Evolutionary conservation across 495 filamentous ascomycete genomes (phyloP).

Genomic region (Penicillium dipodomyicola): DNA sequence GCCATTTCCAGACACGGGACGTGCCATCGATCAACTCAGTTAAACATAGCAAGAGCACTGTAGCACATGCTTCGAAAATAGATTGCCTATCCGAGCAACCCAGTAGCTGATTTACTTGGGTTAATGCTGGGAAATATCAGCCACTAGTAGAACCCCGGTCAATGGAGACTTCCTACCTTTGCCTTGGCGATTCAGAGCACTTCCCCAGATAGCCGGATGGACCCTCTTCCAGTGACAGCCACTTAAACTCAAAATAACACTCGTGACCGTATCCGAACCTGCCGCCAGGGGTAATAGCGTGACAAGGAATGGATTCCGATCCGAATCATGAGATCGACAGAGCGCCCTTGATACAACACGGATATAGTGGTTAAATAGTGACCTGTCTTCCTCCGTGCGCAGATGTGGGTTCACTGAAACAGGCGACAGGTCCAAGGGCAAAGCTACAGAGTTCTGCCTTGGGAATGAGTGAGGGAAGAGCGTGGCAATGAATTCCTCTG

Average conservation of each 20-base stretch:
- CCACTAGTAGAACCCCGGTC: not conserved
- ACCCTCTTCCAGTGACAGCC: constrained; percentile 33
- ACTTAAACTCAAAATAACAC: constrained; percentile 29
- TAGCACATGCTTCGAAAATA: constrained; percentile 27
- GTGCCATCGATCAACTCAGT: constrained; percentile 30
- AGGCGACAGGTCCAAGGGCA: constrained; percentile 3
- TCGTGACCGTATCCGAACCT: constrained; percentile 27
- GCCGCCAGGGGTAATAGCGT: constrained; percentile 30
- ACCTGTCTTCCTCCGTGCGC: constrained; percentile 26
- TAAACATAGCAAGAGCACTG: constrained; percentile 27
- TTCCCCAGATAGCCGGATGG: constrained; percentile 29
- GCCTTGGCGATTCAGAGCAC: constrained; percentile 27
- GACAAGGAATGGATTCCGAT: constrained; percentile 30
- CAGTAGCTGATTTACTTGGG: constrained; percentile 23
- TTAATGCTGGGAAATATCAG: constrained; percentile 19
- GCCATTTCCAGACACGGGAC: constrained; percentile 33
- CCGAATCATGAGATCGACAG: constrained; percentile 24
- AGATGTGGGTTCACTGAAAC: constrained; percentile 25
- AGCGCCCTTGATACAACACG: constrained; percentile 29
- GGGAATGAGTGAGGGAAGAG: constrained; percentile 24
- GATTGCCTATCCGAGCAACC: constrained; percentile 16
- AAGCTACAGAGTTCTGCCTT: not conserved
- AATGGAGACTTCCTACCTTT: constrained; percentile 15
- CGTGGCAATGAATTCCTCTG: constrained; percentile 25
- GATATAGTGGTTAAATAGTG: constrained; percentile 32